These are phyloP conservation scores for Verticillium nonalfalfae DNA, from an alignment of 2,329 filamentous ascomycete species.

Conservation along the genomic window DNA sequence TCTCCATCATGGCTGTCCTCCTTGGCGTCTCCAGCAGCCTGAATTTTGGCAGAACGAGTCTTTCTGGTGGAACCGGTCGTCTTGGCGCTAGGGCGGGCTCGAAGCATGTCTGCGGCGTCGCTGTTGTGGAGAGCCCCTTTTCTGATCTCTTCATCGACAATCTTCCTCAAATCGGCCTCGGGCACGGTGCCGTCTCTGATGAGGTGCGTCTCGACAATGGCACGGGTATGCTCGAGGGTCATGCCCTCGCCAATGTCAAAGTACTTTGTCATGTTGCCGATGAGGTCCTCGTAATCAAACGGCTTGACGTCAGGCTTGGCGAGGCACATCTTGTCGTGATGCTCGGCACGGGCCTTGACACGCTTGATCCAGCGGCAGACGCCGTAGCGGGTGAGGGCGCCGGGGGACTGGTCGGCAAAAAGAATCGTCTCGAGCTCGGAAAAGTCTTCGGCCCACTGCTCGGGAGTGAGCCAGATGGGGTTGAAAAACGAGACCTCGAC, in stretches of 20 bases:
- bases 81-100: too few species aligned
- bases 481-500: conserved; percentile 3
- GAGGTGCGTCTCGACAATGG: not conserved
- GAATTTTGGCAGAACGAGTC: too few species aligned
- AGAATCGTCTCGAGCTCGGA: not conserved
- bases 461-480: conserved; percentile 6
- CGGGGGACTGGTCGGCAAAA: not conserved
- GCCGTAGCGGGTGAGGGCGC: not conserved
- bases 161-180: not conserved
- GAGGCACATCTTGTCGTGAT: not conserved
- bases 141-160: not conserved
- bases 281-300: not conserved
- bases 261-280: not conserved
- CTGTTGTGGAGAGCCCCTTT: not conserved
- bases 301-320: not conserved
- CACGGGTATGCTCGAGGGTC: not conserved
- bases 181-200: not conserved
- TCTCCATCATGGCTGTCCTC: not conserved
- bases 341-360: not conserved
- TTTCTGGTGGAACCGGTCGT: too few species aligned
- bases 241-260: not conserved
- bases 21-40: not conserved
- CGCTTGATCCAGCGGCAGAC: not conserved
- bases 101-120: not conserved
- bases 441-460: not conserved